Base-by-base conservation (phyloP, 768 basidiomycete species). In the Hypholoma sublateritium region DNA sequence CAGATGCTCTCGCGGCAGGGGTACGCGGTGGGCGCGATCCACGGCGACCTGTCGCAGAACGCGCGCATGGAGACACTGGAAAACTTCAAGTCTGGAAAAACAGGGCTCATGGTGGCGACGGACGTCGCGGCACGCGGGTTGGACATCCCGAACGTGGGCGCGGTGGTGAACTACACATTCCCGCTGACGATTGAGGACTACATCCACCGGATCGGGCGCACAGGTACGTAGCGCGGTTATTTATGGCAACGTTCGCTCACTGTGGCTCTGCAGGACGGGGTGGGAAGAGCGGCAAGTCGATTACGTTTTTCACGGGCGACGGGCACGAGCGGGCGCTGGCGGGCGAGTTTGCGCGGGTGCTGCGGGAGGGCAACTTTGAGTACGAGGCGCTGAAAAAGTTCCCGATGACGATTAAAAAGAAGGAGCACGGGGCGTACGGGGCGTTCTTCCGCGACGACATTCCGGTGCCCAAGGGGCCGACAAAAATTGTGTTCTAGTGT, bases 401-500 rank as follows among this genome's bases (percentile, higher is more conserved):
- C 79, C 93, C 94, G 50, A 93, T 95, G 83, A 92, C 95, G 57
- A 93, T 98, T 76, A 97, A 96, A 79, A 98, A 98, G 81, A 93
- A 86, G 80, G 84, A 88, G 63, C 95, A 98, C 65, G 77, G 91
- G 17, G 88, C 84, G 41, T 98, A 97, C 64, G 95, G 95, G 4
- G 91, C 89, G 5, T 93, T 93, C 72, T 93, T 81, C 71, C 71
- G 88, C 55, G 85, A 90, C 62, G 85, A 87, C 60, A 84, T 86
- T 28, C 76, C 81, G 9, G 72, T 78, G 44, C 80, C 81, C 21
- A 80, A 80, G 19, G 83, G 77, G 1, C 85, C 89, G n/a, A 89
- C 84, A 9, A 91, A 89, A 77, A 91, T 91, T 60, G 86, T 85
- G 46, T 93, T 93, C 67, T 80, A 75, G 68, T 62, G 49, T 50